Evolutionary conservation across 768 basidiomycete species (phyloP).

Genomic region (Epithele typhae): DNA sequence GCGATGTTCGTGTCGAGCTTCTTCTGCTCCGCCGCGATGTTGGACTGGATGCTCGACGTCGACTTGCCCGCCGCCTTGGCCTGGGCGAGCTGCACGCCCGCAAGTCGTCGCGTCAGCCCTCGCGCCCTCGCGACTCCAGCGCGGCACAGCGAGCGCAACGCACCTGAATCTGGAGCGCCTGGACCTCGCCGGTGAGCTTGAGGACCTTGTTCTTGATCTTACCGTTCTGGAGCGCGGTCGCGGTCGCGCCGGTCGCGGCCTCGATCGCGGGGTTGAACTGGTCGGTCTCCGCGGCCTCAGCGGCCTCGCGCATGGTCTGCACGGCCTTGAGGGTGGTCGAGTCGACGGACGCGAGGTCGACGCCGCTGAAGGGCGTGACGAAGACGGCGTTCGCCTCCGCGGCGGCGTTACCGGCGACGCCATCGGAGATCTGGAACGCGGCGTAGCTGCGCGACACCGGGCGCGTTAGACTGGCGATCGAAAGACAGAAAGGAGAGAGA

Average conservation of each 20-base stretch:
- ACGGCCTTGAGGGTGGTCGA: constrained; percentile 22
- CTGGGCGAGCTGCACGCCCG: constrained; percentile 31
- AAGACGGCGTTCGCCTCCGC: constrained; percentile 37
- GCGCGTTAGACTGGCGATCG: background rate
- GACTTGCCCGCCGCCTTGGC: constrained; percentile 29
- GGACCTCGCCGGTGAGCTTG: constrained; percentile 35
- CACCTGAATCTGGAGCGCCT: constrained; percentile 33
- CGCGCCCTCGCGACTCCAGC: background rate
- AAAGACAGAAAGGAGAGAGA: no score
- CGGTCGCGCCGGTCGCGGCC: constrained; percentile 30
- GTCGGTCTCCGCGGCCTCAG: constrained; percentile 34
- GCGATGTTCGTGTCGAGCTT: constrained; percentile 36
- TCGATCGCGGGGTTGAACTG: constrained; percentile 34
- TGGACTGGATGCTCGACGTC: constrained; percentile 25
- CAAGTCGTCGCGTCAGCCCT: background rate
- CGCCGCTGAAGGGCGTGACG: constrained; percentile 30
- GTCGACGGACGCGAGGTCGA: constrained; percentile 32
- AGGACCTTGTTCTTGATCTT: constrained; percentile 45
- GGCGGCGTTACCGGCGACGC: constrained; percentile 31
- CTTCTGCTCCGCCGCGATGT: constrained; percentile 25
- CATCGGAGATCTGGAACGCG: constrained; percentile 38
- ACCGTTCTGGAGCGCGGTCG: constrained; percentile 32
- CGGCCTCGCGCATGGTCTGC: constrained; percentile 33
- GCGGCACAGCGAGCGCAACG: background rate
- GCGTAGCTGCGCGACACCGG: constrained; percentile 26